Percentiles rank a stretch among this genome's conserved stretches.
Evolutionary conservation across 108 stramenopile species (phyloP).

Genomic region (Nitzschia sp.): DNA sequence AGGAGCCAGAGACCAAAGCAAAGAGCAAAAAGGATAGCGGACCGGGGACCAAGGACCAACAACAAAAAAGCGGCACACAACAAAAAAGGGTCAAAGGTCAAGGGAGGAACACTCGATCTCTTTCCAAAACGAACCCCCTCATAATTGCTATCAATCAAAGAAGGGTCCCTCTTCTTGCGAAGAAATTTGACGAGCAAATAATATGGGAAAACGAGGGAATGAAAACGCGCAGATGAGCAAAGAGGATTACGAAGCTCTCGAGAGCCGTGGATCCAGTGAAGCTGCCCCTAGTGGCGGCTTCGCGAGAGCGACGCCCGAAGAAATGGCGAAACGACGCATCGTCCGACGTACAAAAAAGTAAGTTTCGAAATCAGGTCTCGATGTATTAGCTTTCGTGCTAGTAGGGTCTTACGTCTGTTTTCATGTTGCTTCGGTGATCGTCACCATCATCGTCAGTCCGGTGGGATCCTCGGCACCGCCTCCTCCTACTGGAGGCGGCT

Average conservation of each 20-base stretch:
- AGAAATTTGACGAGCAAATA: background rate
- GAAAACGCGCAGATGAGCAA: constrained; percentile 19
- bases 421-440: too few species aligned
- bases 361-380: too few species aligned
- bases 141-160: background rate
- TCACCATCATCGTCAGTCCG: background rate
- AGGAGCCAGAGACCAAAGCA: too few species aligned
- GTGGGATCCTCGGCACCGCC: background rate
- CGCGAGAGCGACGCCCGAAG: constrained; percentile 7
- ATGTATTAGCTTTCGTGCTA: too few species aligned
- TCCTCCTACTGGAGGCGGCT: background rate
- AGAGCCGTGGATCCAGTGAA: background rate
- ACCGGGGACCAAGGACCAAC: too few species aligned
- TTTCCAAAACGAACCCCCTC: background rate
- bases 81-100: too few species aligned
- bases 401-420: too few species aligned
- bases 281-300: background rate
- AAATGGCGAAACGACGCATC: constrained; percentile 4
- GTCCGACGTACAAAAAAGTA: constrained; percentile 7
- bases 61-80: too few species aligned
- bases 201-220: constrained; percentile 21
- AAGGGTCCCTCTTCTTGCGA: background rate
- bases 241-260: constrained; percentile 22
- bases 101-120: too few species aligned
- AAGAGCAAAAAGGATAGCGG: too few species aligned